Evolutionary conservation across 768 basidiomycete species (phyloP).

Genomic region (Suillus discolor): DNA sequence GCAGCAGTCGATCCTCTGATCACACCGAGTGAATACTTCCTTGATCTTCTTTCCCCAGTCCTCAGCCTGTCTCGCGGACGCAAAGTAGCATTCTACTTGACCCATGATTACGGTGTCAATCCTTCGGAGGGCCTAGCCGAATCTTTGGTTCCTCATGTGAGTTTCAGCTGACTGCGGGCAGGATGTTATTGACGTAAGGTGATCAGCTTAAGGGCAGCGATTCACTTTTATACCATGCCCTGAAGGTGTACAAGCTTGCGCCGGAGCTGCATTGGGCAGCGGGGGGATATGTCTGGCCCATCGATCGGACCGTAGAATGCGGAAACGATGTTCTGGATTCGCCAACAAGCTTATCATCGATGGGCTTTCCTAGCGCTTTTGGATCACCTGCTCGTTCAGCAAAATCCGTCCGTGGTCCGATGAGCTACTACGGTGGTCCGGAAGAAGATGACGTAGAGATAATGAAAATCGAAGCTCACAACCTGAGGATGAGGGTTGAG

Average conservation of each 20-base stretch:
- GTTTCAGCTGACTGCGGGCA: slow-evolving; percentile 26
- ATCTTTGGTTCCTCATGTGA: slow-evolving; percentile 67
- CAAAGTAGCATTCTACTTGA: slow-evolving; percentile 73
- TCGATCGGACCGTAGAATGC: slow-evolving; percentile 68
- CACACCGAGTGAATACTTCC: slow-evolving; percentile 71
- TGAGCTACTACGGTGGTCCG: slow-evolving; percentile 46
- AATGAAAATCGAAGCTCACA: slow-evolving; percentile 30
- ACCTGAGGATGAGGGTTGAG: slow-evolving; percentile 58
- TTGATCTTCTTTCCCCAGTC: slow-evolving; percentile 71
- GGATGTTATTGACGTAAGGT: neutral
- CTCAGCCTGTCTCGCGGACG: slow-evolving; percentile 72
- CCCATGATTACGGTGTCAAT: slow-evolving; percentile 67
- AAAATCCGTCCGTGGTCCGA: slow-evolving; percentile 45
- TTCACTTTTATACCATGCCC: slow-evolving; percentile 71
- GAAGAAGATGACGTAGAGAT: slow-evolving; percentile 39
- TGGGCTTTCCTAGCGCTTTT: slow-evolving; percentile 30
- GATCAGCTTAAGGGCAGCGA: slow-evolving; percentile 76
- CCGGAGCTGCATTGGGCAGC: slow-evolving; percentile 83
- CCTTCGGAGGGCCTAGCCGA: slow-evolving; percentile 73
- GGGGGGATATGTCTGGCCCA: slow-evolving; percentile 81
- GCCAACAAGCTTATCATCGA: slow-evolving; percentile 18
- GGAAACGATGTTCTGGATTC: slow-evolving; percentile 44
- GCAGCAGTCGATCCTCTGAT: slow-evolving; percentile 66
- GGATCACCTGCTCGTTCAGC: slow-evolving; percentile 24
- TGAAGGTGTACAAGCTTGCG: slow-evolving; percentile 73